Conservation (phyloP, 805 yeast genomes). For the Diddensiella transvaalensis region DNA sequence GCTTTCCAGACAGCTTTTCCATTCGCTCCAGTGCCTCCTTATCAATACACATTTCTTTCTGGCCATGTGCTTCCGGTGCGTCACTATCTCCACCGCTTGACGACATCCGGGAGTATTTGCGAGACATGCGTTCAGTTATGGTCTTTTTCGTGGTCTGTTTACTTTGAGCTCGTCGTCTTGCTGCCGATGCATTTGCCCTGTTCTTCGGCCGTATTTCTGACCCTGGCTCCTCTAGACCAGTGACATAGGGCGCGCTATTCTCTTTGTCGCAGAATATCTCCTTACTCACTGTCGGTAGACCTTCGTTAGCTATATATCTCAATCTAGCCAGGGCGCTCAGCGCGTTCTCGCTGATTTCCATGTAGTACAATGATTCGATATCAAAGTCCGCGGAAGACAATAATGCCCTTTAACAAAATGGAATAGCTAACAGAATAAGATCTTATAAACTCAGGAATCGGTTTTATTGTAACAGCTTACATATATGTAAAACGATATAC, state of each 20-base stretch:
- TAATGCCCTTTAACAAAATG: no score
- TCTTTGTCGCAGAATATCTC: no score
- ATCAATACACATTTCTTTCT: no score
- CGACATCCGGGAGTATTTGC: background rate
- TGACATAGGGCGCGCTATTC: background rate
- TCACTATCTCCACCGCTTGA: no score
- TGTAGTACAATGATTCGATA: background rate
- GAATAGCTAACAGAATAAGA: no score
- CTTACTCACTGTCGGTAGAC: background rate
- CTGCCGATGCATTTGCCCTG: no score
- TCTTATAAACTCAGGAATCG: background rate
- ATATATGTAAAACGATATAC: background rate
- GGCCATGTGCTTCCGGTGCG: no score
- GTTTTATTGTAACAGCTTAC: background rate
- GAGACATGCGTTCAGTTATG: background rate
- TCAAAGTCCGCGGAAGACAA: background rate
- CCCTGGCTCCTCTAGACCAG: background rate
- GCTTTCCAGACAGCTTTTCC: constrained; percentile 6
- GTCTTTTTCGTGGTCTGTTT: background rate
- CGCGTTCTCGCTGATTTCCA: no score
- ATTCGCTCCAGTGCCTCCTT: no score
- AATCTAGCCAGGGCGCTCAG: background rate
- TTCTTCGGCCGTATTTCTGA: background rate
- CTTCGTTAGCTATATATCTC: background rate
- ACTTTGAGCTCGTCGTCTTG: no score